Conservation (phyloP, 768 basidiomycete genomes). For the Rhodotorula paludigena region DNA sequence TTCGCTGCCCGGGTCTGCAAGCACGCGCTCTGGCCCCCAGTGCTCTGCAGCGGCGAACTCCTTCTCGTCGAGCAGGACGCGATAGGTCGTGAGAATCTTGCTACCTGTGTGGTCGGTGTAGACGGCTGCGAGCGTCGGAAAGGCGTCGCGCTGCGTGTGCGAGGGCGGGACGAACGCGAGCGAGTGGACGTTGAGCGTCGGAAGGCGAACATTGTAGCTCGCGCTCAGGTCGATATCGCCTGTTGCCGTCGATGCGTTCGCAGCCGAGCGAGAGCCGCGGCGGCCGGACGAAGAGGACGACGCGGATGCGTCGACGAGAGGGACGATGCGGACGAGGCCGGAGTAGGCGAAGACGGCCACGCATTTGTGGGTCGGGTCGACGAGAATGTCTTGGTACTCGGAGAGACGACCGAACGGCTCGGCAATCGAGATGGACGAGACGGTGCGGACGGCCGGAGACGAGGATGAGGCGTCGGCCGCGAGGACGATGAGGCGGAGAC, state of each 20-base stretch:
- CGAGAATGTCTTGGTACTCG: slow-evolving; percentile 24
- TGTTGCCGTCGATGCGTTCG: neutral
- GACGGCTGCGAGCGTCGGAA: slow-evolving; percentile 59
- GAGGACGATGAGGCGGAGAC: slow-evolving; percentile 34
- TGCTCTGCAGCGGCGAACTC: slow-evolving; percentile 40
- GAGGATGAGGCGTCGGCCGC: slow-evolving; percentile 6
- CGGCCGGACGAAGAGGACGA: neutral
- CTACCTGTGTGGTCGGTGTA: slow-evolving; percentile 58
- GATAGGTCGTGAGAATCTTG: slow-evolving; percentile 43
- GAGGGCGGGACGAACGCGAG: slow-evolving; percentile 58
- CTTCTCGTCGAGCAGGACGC: slow-evolving; percentile 37
- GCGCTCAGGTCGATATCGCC: slow-evolving; percentile 25
- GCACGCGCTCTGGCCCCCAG: slow-evolving; percentile 2
- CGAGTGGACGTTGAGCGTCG: slow-evolving; percentile 65
- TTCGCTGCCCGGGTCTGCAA: slow-evolving; percentile 38
- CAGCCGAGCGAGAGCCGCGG: neutral
- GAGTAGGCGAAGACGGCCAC: slow-evolving; percentile 39
- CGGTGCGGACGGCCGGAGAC: neutral
- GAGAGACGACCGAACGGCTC: slow-evolving; percentile 30
- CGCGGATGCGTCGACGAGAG: neutral
- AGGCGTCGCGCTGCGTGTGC: slow-evolving; percentile 30
- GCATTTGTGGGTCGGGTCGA: slow-evolving; percentile 24
- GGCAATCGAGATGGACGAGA: slow-evolving; percentile 16
- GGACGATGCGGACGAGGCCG: slow-evolving; percentile 39
- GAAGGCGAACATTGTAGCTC: slow-evolving; percentile 47